Base-by-base conservation (phyloP, 768 basidiomycete species). In the Calvatia gigantea region DNA sequence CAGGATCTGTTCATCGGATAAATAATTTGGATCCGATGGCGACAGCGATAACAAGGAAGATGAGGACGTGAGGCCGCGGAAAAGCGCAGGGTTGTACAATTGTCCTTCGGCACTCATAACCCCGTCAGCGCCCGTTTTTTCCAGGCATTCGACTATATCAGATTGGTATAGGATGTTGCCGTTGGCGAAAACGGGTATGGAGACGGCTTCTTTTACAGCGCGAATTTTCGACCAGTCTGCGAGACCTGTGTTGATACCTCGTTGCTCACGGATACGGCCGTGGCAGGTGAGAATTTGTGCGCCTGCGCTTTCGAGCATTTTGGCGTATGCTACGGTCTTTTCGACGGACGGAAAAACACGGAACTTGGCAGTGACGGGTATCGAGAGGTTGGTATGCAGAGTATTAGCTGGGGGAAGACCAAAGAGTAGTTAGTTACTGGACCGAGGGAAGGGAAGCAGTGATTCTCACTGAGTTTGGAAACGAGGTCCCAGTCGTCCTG, bases 351-450 rank as follows among this genome's bases (percentile, higher is more conserved):
- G 82, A 68, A 95, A 98, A 2, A 96, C 85, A 6, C 97, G 85
- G 70, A 98, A 97, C 67, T 99, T 98, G 42, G 94, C 97, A 0
- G 94, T 97, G 2, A 98, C 94, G 2, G 97, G 97, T n/a, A 97
- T 75, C 1, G 81, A 78, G 5, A 99, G 82, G 61, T 94, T 89
- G 32, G 73, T 69, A 66, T 98, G 95, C 1, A 99, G 76, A 2
- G 75, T 92, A 58, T 89, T 90, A 67, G 98, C 96, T 97, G 64
- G 7, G 21, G 35, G 23, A 6, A 5, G 14, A 4, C 12, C 19
- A 41, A 9, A 42, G 25, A 5, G 27, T 12, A 33, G 17, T 28
- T 48, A 12, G 1, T 15, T n/a, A n/a, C 21, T n/a, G 41, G 14
- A 28, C 11, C 0, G 27, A 23, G 14, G 21, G 9, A 23, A 6